These are phyloP conservation scores for Euphorbia neoarborescens DNA, from an alignment of 441 rosid genomes.

Conservation along the genomic window DNA sequence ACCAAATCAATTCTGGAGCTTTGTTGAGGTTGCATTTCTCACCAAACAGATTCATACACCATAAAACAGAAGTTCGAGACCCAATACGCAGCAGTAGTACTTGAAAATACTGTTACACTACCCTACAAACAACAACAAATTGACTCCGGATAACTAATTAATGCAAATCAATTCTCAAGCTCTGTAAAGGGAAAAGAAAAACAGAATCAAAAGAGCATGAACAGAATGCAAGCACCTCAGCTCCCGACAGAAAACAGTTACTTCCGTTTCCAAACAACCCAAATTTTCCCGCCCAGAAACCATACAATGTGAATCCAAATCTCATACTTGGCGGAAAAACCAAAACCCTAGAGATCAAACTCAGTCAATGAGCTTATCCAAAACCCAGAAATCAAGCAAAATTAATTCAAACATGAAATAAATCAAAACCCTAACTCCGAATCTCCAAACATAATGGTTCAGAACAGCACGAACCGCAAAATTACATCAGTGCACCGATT, in stretches of 20 bases:
- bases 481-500: constrained; percentile 34
- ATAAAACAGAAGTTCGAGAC: constrained; percentile 29
- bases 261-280: constrained; percentile 42
- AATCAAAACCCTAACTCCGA: constrained; percentile 52
- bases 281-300: constrained; percentile 34
- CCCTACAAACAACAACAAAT: constrained; percentile 28
- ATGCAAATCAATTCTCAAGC: constrained; percentile 34
- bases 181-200: constrained; percentile 19
- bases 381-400: constrained; percentile 31
- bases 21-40: constrained; percentile 75
- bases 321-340: constrained; percentile 35
- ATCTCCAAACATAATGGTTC: constrained; percentile 32
- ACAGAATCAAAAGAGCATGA: constrained; percentile 19
- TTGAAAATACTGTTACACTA: constrained; percentile 23
- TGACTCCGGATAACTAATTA: constrained; percentile 29
- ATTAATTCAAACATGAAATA: constrained; percentile 23
- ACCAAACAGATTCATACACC: constrained; percentile 41
- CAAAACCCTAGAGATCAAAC: constrained; percentile 63
- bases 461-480: constrained; percentile 29
- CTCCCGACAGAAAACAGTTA: constrained; percentile 21
- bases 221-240: constrained; percentile 20
- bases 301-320: constrained; percentile 54
- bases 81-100: constrained; percentile 16
- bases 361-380: constrained; percentile 26
- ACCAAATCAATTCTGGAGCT: constrained; percentile 67